Evolutionary conservation across 225 moss, liverwort and hornwort species (phyloP), one percentile per base, ranked within the genome.

Genomic region (Asterella californica): DNA sequence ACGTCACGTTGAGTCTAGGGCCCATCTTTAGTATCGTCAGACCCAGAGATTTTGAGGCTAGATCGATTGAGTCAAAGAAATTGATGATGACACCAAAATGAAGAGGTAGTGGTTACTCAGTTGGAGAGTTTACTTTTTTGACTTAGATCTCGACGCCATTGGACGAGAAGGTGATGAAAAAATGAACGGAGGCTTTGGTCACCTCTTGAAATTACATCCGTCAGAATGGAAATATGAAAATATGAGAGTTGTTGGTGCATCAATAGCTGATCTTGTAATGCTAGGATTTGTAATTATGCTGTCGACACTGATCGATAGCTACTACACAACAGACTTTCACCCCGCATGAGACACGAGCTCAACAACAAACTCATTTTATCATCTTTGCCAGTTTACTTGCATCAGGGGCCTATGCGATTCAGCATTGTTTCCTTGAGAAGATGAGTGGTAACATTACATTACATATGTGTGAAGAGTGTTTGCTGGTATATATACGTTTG

Each of bases 381-480:
- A 24, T n/a, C 69, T 10, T 62, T 57, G 27, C 77, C 21, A 83
- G 86, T 62, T 0, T 74, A 12, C 21, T 53, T 3, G 5, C 77
- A 21, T 81, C 84, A 42, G 5, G 52, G 1, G 30, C 74, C 10
- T 81, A 67, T 57, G 14, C 42, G 17, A 25, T 78, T 1, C 84
- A 84, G 67, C 84, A 84, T 14, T 81, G 68, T 64, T 66, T 36
- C 37, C 77, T 84, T 3, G 84, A 66, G 18, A 45, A 77, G 17
- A 14, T 84, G 17, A 81, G 84, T 25, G 84, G 81, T 54, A 81
- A 67, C 71, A 53, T 84, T 6, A 73, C 79, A 7, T 52, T 77
- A 25, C 77, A 73, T 15, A 79, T 84, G 67, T 80, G 86, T 60
- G 83, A 17, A 29, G 24, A 33, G 83, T 86, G 75, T 79, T 86